Evolutionary conservation across 2,329 filamentous ascomycete genomes (phyloP), one percentile per base, ranked within the genome.

Genomic region (Aspergillus costaricaensis): DNA sequence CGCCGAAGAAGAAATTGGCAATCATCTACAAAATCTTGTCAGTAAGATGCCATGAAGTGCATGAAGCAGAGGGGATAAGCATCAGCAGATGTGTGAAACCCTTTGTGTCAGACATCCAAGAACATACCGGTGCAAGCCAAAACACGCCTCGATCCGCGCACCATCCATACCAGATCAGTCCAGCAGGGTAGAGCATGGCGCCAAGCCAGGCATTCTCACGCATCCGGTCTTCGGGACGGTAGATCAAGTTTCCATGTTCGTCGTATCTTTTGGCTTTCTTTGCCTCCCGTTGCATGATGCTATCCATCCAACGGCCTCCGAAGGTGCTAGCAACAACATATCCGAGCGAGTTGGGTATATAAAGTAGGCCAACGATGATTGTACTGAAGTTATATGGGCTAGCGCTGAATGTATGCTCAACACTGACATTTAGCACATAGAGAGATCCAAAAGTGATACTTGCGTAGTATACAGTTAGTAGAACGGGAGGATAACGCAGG

Each of bases 191-290:
- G 49, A 93, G 67, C 3, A 86, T 79, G 0, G 88, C 88, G 3
- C 88, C 89, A 0, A 93, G 75, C 88, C 88, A 94, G 2, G 89
- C 89, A 71, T 96, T 95, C 71, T 94, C 89, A 47, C 88, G 82
- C 85, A 95, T 91, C 12, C 91, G 85, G 73, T 96, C 91, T 76
- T 95, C 91, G 0, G 91, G 91, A 2, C 86, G 80, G 69, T 86
- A 89, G 9, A 91, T 78, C 19, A 91, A 79, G 60, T 83, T 84
- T 14, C 90, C 91, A 39, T 85, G 76, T 38, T 82, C 83, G 66
- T 91, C 89, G 68, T 88, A 89, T 23, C 90, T 81, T 12, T 85
- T 86, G 0, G 89, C 90, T 64, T 83, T 87, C n/a, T 78, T 79
- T 0, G 91, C 91, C 74, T 91, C 88, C 19, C 89, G 85, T 32